These are phyloP conservation scores for Suillus occidentalis DNA, from an alignment of 768 basidiomycete genomes.

Conservation along the genomic window DNA sequence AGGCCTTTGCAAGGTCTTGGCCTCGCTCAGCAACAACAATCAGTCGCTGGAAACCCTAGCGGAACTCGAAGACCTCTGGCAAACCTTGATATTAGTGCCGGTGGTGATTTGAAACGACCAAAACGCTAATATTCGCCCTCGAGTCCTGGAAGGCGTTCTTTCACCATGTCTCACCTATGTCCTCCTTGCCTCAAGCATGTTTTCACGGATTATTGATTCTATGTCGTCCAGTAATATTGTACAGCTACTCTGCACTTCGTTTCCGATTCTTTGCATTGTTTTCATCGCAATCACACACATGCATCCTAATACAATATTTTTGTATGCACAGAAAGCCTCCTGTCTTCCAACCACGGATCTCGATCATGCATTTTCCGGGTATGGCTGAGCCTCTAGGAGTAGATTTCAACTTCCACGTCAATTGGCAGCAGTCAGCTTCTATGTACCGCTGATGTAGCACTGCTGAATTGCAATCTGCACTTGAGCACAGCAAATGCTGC, in stretches of 20 bases:
- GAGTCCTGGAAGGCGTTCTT: neutral
- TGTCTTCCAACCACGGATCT: neutral
- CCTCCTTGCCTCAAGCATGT: neutral
- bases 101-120: constrained; percentile 40
- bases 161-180: neutral
- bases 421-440: neutral
- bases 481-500: neutral
- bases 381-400: neutral
- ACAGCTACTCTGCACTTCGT: neutral
- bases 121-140: constrained; percentile 28
- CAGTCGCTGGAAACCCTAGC: constrained; percentile 8
- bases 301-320: neutral
- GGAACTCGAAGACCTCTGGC: constrained; percentile 30
- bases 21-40: constrained; percentile 33
- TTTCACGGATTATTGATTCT: neutral
- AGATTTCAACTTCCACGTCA: neutral
- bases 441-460: neutral
- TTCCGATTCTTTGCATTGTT: neutral
- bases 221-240: neutral
- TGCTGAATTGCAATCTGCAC: neutral
- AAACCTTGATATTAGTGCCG: constrained; percentile 29
- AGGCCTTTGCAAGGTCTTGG: constrained; percentile 40
- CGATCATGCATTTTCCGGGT: neutral
- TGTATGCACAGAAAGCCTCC: neutral
- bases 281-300: neutral